A percentile compares a stretch with the other conserved stretches of the same genome.
Conservation (phyloP, 164 flowering plant genomes). For the Magnolia sinica region DNA sequence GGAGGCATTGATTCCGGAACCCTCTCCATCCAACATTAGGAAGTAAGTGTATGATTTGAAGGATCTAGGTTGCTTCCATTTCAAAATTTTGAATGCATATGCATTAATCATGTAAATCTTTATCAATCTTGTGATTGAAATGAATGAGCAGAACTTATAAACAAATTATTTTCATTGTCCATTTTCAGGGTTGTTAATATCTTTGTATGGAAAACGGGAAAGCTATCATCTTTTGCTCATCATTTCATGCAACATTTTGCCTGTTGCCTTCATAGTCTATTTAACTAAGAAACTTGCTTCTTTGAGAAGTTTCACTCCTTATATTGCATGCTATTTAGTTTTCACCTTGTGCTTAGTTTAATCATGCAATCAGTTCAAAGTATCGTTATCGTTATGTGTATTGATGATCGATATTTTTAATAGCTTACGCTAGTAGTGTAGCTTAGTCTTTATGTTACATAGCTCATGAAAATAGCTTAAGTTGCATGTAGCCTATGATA, state of each 20-base stretch:
- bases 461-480: too few species aligned
- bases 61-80: neutral
- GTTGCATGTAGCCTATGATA: too few species aligned
- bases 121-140: neutral
- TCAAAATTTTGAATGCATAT: neutral
- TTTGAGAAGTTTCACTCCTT: neutral
- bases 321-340: too few species aligned
- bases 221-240: neutral
- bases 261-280: neutral
- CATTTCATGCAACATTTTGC: neutral
- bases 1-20: slow-evolving; percentile 97
- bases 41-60: slow-evolving; percentile 39
- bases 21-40: slow-evolving; percentile 68
- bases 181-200: neutral
- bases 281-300: neutral
- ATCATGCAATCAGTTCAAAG: too few species aligned
- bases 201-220: neutral
- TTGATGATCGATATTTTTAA: too few species aligned
- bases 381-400: too few species aligned
- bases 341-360: too few species aligned
- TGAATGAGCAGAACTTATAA: neutral
- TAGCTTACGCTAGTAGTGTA: too few species aligned
- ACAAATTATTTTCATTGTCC: neutral
- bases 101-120: neutral
- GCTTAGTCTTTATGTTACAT: too few species aligned